Percentiles rank a stretch among this genome's conserved stretches.
These are phyloP conservation scores for Mrakia hoshinonis DNA, from an alignment of 768 basidiomycete species.

Conservation along the genomic window DNA sequence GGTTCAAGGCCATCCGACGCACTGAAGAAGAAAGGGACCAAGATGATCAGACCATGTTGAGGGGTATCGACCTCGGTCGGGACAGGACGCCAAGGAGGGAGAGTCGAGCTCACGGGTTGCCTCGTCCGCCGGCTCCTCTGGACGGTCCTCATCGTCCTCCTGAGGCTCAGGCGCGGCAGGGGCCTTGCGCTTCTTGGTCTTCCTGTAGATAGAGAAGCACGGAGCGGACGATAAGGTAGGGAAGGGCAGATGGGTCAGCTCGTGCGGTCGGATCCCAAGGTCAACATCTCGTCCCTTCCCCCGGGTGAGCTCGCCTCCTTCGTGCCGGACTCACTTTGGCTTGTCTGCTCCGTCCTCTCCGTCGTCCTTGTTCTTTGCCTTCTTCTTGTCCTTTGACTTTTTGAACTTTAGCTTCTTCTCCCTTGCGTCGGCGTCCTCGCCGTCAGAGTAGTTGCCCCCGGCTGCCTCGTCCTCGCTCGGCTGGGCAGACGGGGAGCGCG, in stretches of 20 bases:
- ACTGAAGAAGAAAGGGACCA: slow-evolving; percentile 46
- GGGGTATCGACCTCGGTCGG: neutral
- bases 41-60: neutral
- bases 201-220: slow-evolving; percentile 27
- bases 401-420: slow-evolving; percentile 37
- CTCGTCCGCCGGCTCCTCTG: slow-evolving; percentile 64
- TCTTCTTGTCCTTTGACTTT: slow-evolving; percentile 38
- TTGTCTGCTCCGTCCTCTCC: slow-evolving; percentile 9
- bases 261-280: neutral
- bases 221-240: neutral
- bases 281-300: neutral
- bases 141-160: slow-evolving; percentile 50
- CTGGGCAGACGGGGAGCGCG: slow-evolving; percentile 35
- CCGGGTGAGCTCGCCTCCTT: neutral
- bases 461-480: slow-evolving; percentile 43
- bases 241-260: neutral
- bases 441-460: slow-evolving; percentile 42
- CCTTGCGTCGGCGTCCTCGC: slow-evolving; percentile 48
- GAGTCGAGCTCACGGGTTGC: slow-evolving; percentile 45
- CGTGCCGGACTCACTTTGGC: slow-evolving; percentile 10
- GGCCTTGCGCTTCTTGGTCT: slow-evolving; percentile 48
- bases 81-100: neutral
- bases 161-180: slow-evolving; percentile 44
- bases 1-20: slow-evolving; percentile 65
- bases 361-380: slow-evolving; percentile 41